Evolutionary conservation across 257 asterid species (phyloP).

Genomic region (Gardenia jasminoides): DNA sequence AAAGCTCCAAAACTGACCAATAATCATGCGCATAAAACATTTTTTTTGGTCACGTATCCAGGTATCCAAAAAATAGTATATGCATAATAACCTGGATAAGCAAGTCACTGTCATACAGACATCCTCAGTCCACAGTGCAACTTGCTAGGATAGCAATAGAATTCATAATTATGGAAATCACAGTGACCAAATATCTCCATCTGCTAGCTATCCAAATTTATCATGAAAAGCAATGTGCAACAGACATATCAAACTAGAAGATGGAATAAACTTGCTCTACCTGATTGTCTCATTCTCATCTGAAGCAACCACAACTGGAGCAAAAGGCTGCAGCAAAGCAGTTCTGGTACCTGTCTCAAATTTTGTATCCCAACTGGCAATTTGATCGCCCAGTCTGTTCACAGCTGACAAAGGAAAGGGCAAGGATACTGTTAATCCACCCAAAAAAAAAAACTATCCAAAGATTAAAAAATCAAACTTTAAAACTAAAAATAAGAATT

Average conservation of each 20-base stretch:
- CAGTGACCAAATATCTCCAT: neutral
- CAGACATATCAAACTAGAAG: neutral
- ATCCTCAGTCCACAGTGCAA: neutral
- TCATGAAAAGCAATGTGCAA: neutral
- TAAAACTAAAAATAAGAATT: neutral
- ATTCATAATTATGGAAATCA: neutral
- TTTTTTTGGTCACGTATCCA: too few relatives aligned
- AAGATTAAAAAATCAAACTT: neutral
- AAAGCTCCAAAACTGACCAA: neutral
- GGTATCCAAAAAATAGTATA: neutral
- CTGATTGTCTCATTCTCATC: constrained; percentile 89
- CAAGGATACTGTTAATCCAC: neutral
- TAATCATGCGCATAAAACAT: neutral
- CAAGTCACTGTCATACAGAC: neutral
- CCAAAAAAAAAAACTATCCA: neutral
- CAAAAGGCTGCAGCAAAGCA: constrained; percentile 81
- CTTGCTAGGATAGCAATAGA: neutral
- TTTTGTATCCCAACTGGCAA: constrained; percentile 97
- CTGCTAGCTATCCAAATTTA: neutral
- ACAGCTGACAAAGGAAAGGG: constrained; percentile 52
- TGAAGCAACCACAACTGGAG: constrained; percentile 83
- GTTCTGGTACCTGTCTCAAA: constrained; percentile 82
- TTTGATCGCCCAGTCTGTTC: constrained; percentile 78
- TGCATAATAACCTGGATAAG: neutral
- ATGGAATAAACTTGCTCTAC: constrained; percentile 35